Base-by-base conservation (phyloP, 805 yeast species). In the Vanderwaltozyma tropicalis region DNA sequence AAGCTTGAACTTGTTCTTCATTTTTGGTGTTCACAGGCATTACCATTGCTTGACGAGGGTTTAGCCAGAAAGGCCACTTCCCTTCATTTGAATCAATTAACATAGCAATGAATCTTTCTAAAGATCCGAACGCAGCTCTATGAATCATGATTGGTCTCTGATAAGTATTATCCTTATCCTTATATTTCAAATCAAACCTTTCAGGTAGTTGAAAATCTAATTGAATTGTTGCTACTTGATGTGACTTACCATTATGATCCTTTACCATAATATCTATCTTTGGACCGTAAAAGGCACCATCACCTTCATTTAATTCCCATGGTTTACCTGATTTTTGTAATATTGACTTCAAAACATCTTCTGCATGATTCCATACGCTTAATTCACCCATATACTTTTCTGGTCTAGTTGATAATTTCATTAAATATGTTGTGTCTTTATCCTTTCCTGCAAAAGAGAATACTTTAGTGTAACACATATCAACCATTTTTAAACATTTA, bases 1-100 rank as follows among this genome's bases (percentile, higher is more conserved):
- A 82, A 37, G 71, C 71, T 9, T 62, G 70, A 8, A 60, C 55
- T 31, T 53, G 57, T 17, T 44, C 50, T 7, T 25, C 30, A 50
- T 82, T 88, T 9, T 69, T 62, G 0, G 76, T 76, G 40, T 79
- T 76, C 4, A 87, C 77, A 1, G 98, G 96, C 5, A 92, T 68
- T 2, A 92, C 68, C 28, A 82, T 68, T 0, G 89, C 92, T 57
- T 92, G 98, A 44, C 94, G 70, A 6, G 97, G 96, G 45, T 80
- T 85, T 31, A 92, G 55, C 98, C 98, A 92, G 56, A 92, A 87
- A 9, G 98, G 98, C 97, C 97, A 92, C 48, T 80, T 79, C 0
- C 97, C 98, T 40, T 75, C 74, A 57, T 78, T 85, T 46, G 88
- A 94, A 56, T 92, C 97, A 37, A 92, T 76, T 42, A 92, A 65